These are phyloP conservation scores for Penicillium samsonianum DNA, from an alignment of 495 filamentous ascomycete species.

Conservation along the genomic window DNA sequence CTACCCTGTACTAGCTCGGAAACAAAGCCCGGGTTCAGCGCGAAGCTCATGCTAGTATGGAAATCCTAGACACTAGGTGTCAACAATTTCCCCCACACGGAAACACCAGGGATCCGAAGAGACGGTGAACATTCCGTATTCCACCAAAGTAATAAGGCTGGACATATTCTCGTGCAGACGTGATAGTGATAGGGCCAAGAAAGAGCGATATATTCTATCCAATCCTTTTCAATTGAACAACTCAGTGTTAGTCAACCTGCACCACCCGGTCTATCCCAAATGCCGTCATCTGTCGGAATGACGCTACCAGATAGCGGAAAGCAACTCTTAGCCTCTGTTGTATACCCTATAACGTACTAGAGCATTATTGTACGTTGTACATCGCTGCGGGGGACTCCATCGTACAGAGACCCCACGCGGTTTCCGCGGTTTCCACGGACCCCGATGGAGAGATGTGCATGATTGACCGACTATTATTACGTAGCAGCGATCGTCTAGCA, in stretches of 20 bases:
- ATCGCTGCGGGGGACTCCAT: slow-evolving; percentile 18
- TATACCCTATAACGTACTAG: slow-evolving; percentile 4
- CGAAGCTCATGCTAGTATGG: slow-evolving; percentile 7
- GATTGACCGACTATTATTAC: slow-evolving; percentile 11
- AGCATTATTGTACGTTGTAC: slow-evolving; percentile 2
- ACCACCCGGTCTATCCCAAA: background rate
- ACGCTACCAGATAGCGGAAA: slow-evolving; percentile 7
- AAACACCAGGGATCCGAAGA: background rate
- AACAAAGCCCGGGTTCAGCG: background rate
- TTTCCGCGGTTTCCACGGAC: slow-evolving; percentile 14
- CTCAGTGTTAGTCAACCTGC: background rate
- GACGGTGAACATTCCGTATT: background rate
- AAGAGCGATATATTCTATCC: background rate
- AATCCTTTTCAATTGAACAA: background rate
- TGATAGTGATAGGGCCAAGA: background rate
- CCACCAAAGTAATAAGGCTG: background rate
- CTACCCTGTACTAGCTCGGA: background rate
- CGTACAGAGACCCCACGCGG: slow-evolving; percentile 20
- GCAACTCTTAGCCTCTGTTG: background rate
- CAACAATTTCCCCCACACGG: background rate
- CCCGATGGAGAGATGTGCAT: slow-evolving; percentile 27
- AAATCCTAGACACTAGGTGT: slow-evolving; percentile 4
- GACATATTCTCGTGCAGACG: background rate
- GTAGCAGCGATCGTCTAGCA: slow-evolving; percentile 15
- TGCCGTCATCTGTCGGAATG: background rate